Conservation (phyloP, 129 eudicot species). For the Oenanthe sinensis region DNA sequence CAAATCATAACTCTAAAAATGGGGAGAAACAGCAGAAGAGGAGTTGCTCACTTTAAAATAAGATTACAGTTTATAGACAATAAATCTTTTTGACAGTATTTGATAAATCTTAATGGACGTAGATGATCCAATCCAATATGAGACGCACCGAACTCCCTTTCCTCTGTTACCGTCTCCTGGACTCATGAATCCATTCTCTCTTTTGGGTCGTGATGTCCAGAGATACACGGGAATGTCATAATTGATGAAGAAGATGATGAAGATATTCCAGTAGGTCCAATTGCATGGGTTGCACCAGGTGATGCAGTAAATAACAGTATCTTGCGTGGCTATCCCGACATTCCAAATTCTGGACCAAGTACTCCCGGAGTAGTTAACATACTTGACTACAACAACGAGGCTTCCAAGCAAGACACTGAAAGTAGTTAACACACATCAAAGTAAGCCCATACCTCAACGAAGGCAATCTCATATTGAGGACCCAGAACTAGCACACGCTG, state of each 20-base stretch:
- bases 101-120: background rate
- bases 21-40: too few species aligned
- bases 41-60: too few species aligned
- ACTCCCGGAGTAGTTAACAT: slow-evolving; percentile 44
- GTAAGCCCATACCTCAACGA: slow-evolving; percentile 29
- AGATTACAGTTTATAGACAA: too few species aligned
- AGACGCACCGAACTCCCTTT: slow-evolving; percentile 36
- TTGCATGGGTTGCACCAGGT: slow-evolving; percentile 16
- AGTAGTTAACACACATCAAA: slow-evolving; percentile 13
- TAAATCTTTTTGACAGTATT: too few species aligned
- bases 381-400: slow-evolving; percentile 63
- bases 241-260: slow-evolving; percentile 27
- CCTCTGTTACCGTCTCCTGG: slow-evolving; percentile 51
- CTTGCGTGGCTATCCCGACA: slow-evolving; percentile 22
- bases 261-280: slow-evolving; percentile 27
- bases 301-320: slow-evolving; percentile 15
- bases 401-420: slow-evolving; percentile 76
- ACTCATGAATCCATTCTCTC: slow-evolving; percentile 59
- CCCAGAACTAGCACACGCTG: slow-evolving; percentile 68
- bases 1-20: too few species aligned
- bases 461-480: slow-evolving; percentile 44
- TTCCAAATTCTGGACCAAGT: slow-evolving; percentile 33
- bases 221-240: too few species aligned
- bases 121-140: slow-evolving; percentile 34
- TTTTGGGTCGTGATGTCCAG: slow-evolving; percentile 55